Percentiles rank a stretch among this genome's conserved stretches.
Conservation (phyloP, 1,284 basidiomycete species). For the Apiotrichum domesticum region DNA sequence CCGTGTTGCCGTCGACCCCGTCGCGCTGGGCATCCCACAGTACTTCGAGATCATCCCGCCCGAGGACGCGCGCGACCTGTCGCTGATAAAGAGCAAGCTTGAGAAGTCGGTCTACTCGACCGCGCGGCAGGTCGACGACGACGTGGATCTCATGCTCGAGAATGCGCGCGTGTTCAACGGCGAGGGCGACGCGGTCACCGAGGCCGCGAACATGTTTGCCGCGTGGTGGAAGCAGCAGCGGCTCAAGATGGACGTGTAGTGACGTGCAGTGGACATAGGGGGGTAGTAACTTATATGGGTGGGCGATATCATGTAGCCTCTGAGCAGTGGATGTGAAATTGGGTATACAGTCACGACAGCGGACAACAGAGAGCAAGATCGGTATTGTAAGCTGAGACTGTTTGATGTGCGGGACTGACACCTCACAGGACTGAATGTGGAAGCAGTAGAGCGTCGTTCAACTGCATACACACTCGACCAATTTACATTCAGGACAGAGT, state of each 20-base stretch:
- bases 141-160: constrained; percentile 42
- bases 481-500: no score
- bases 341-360: no score
- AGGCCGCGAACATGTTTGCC: constrained; percentile 30
- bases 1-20: constrained; percentile 58
- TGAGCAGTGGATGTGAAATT: no score
- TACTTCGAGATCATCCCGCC: constrained; percentile 47
- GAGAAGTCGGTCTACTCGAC: constrained; percentile 49
- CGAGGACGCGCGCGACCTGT: constrained; percentile 78
- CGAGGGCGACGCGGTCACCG: constrained; percentile 30
- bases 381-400: no score
- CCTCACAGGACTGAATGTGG: no score
- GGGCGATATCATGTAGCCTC: no score
- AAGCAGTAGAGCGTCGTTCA: no score
- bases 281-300: no score
- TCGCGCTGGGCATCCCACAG: constrained; percentile 33
- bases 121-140: constrained; percentile 39
- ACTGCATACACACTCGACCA: no score
- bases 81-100: constrained; percentile 73
- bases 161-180: constrained; percentile 44
- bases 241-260: constrained; percentile 30
- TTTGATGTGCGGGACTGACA: no score
- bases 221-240: constrained; percentile 38
- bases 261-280: no score
- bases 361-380: no score